phyloP scores from a whole-genome alignment of 257 asterid genomes.

The Nicotiana paniculata region DNA sequence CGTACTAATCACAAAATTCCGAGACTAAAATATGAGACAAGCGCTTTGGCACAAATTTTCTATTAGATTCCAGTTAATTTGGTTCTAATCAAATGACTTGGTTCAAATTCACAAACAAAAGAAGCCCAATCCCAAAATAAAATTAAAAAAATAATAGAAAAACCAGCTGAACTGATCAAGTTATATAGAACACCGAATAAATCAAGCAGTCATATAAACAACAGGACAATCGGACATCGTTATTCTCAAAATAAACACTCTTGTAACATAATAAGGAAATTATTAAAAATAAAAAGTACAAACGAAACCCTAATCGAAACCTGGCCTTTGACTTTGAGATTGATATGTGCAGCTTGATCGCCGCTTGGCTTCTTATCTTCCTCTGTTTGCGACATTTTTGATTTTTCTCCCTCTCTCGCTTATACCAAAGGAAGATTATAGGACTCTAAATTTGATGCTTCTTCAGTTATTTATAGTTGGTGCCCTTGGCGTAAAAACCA shows the following conservation, averaged over 20 bases:
- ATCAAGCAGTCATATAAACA: not conserved
- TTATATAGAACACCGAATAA: not conserved
- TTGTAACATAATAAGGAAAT: not conserved
- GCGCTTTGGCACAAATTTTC: not conserved
- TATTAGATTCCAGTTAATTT: not conserved
- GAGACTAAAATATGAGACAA: not conserved
- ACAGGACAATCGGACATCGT: not conserved
- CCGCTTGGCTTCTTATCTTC: slow-evolving; percentile 39
- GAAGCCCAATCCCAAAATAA: no score
- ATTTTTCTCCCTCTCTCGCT: not conserved
- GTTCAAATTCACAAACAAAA: no score
- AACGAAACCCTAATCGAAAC: not conserved
- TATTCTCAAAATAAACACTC: not conserved
- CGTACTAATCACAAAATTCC: not conserved
- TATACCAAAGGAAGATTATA: not conserved
- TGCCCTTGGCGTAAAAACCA: not conserved
- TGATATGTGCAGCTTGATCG: slow-evolving; percentile 34
- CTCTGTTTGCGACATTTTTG: slow-evolving; percentile 28
- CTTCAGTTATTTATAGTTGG: not conserved
- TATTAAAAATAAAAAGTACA: not conserved
- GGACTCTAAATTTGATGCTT: not conserved
- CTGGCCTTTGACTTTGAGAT: slow-evolving; percentile 45
- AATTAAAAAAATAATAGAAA: no score
- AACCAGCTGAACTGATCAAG: no score
- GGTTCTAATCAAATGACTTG: not conserved